Evolutionary conservation across 768 basidiomycete genomes (phyloP).

Genomic region (Vararia minispora): DNA sequence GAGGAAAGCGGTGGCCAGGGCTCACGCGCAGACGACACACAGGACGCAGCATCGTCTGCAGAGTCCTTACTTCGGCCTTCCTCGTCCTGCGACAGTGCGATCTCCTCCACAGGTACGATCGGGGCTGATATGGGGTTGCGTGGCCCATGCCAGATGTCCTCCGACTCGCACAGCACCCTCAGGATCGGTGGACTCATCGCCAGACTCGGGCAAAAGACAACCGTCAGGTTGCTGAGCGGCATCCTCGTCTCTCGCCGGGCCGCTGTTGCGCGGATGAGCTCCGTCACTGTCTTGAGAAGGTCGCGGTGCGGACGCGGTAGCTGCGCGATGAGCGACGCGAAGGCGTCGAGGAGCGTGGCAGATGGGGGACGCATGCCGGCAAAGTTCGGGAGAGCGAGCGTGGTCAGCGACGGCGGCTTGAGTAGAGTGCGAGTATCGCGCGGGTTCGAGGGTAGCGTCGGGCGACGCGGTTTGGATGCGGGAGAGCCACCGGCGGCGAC

Average conservation of each 20-base stretch:
- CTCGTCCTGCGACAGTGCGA: conserved; percentile 1
- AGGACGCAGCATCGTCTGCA: neutral
- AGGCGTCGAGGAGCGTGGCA: conserved; percentile 38
- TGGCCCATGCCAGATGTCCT: conserved; percentile 48
- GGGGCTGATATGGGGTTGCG: conserved; percentile 1
- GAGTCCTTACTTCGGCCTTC: conserved; percentile 1
- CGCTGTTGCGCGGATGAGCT: conserved; percentile 70
- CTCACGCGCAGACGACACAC: neutral
- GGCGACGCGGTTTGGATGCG: no score
- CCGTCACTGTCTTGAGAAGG: conserved; percentile 70
- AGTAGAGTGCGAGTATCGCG: conserved; percentile 33
- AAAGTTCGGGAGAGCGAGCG: conserved; percentile 64
- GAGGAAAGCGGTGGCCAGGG: neutral
- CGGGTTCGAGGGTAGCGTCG: conserved; percentile 9
- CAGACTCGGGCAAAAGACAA: conserved; percentile 83
- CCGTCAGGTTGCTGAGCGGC: conserved; percentile 80
- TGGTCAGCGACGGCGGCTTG: conserved; percentile 73
- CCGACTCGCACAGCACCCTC: conserved; percentile 61
- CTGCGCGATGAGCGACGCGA: conserved; percentile 52
- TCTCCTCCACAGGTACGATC: conserved; percentile 5
- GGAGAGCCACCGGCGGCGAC: conserved; percentile 7
- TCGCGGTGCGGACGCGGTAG: conserved; percentile 78
- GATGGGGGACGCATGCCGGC: conserved; percentile 52
- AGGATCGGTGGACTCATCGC: conserved; percentile 68
- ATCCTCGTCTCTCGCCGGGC: conserved; percentile 73